Evolutionary conservation across 495 filamentous ascomycete genomes (phyloP).

Genomic region (Terfezia claveryi): DNA sequence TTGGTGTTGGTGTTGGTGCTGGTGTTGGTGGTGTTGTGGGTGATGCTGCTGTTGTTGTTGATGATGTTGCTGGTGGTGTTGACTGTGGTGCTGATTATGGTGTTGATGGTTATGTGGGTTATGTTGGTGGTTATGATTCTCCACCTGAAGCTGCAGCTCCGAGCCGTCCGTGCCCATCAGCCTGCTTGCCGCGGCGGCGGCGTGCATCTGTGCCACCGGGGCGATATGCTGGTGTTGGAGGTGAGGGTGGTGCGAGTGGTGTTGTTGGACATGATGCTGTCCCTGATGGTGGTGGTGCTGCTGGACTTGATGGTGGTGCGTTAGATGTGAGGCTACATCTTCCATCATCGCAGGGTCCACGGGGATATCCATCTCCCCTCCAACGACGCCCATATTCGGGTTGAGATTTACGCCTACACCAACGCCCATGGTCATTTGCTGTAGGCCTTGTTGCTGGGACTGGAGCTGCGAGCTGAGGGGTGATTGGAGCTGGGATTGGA

Average conservation of each 20-base stretch:
- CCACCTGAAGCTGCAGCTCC: not conserved
- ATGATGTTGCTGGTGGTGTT: not conserved
- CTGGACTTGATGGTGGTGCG: slow-evolving; percentile 1
- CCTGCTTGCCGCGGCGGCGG: slow-evolving; percentile 8
- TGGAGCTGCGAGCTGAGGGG: not conserved
- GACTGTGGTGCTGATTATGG: not conserved
- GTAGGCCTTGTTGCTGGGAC: not conserved
- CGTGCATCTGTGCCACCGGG: slow-evolving; percentile 11
- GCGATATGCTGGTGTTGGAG: slow-evolving; percentile 9
- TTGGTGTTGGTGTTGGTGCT: not conserved
- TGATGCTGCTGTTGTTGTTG: too few relatives aligned
- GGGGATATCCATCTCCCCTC: slow-evolving; percentile 16
- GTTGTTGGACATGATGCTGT: not conserved
- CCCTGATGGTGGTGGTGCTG: not conserved
- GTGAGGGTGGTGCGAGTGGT: not conserved
- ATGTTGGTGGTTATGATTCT: not conserved
- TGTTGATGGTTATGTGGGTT: too few relatives aligned
- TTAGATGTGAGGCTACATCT: slow-evolving; percentile 3
- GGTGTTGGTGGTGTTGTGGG: slow-evolving; percentile 1
- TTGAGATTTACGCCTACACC: too few relatives aligned
- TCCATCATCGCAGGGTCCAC: slow-evolving; percentile 20
- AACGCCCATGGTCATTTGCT: not conserved
- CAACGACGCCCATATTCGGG: slow-evolving; percentile 6
- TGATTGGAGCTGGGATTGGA: not conserved
- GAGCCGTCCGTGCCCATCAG: not conserved